Base-by-base conservation (phyloP, 129 eudicot species). In the Centrapalus pauciflorus region DNA sequence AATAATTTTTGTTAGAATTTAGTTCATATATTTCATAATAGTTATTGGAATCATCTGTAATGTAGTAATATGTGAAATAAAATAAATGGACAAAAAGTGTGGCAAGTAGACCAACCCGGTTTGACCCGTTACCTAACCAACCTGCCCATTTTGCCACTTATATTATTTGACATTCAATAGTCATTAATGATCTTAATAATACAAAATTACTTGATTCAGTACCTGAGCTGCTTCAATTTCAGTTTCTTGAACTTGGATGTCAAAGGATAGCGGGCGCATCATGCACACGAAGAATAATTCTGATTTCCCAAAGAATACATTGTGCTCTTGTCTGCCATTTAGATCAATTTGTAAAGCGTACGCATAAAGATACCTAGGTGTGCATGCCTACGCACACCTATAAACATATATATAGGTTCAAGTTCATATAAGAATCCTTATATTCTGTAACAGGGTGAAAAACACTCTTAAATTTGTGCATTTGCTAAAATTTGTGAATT, bases 151-250 rank as follows among this genome's bases (percentile, higher is more conserved):
- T 33, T 60, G 14, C 26, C 64, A 30, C 43, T 58, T 60, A 19
- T n/a, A n/a, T n/a, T n/a, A n/a, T n/a, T n/a, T n/a, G 21, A 2
- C 58, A 41, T 29, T 41, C 25, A n/a, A 24, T 43, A 25, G 40
- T 27, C 27, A 0, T 64, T 43, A 28, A 14, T 41, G 70, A 16
- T 26, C 41, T 64, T 8, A 27, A 46, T n/a, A n/a, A n/a, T n/a
- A n/a, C n/a, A n/a, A n/a, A n/a, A n/a, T n/a, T n/a, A n/a, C n/a
- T n/a, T 17, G 5, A 40, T 49, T 10, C 1, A 8, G 27, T 83
- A 86, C 94, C 94, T 73, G 71, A 48, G 88, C 88, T 26, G 75
- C 94, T 56, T 77, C 84, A 71, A 86, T 86, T 74, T 86, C 94
- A 43, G 73, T 38, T 21, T 82, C 94, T 77, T 86, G 88, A 75